Conservation (phyloP, 306 rosid genomes). For the Crataegus laevigata region DNA sequence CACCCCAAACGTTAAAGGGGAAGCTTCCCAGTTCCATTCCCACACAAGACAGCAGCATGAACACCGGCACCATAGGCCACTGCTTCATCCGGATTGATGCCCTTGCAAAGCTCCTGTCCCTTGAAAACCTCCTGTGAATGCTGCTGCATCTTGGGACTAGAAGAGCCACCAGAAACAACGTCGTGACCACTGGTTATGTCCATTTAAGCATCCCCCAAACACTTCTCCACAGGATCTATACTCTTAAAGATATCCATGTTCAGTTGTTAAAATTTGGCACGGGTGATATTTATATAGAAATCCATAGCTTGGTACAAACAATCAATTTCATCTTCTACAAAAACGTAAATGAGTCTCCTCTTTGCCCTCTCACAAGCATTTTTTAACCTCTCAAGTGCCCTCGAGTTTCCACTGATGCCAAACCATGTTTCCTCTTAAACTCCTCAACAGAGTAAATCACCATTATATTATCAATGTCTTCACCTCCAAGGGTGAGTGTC, state of each 20-base stretch:
- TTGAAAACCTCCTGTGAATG: neutral
- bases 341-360: neutral
- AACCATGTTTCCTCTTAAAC: neutral
- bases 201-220: slow-evolving; percentile 1
- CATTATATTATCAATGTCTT: neutral
- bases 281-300: neutral
- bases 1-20: neutral
- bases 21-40: neutral
- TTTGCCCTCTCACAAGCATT: neutral
- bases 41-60: slow-evolving; percentile 5
- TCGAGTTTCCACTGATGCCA: neutral
- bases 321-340: neutral
- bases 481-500: neutral
- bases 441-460: neutral
- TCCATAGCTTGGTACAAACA: neutral
- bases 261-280: neutral
- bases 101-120: neutral
- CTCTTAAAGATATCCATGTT: neutral
- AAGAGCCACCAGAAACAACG: neutral
- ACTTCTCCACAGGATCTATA: neutral
- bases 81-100: neutral
- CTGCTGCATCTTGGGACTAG: neutral
- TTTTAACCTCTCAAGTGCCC: neutral
- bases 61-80: neutral
- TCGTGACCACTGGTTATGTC: neutral